Base-by-base conservation (phyloP, 75 land plant species). In the Larix kaempferi region DNA sequence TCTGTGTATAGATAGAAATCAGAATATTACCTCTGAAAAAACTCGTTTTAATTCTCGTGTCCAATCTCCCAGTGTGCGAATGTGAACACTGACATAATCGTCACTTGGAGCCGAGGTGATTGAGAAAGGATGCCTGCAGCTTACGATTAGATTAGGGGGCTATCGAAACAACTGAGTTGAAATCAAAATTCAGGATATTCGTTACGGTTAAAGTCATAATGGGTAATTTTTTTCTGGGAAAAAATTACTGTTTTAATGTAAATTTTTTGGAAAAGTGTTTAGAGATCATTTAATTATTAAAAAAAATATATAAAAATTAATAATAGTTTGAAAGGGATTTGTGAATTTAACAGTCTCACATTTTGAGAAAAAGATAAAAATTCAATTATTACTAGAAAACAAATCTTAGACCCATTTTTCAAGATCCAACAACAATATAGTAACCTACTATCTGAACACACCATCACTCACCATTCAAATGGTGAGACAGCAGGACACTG, bases 401-500 rank as follows among this genome's bases (percentile, higher is more conserved):
- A 54, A 29, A 35, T 52, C 25, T 22, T 15, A 55, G 37, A 29
- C 33, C n/a, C 25, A 25, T 6, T 72, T 72, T 76, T 33, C 17
- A 27, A 56, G 23, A 57, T 10, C 14, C 6, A 6, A 15, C 25
- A 3, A 4, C 60, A 14, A 22, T 33, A 15, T 15, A 17, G 29
- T 6, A 1, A 61, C 12, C 1, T 26, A 59, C 4, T 23, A 19
- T 75, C 3, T 26, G 59, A 10, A 2, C 13, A 35, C 29, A 6
- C 11, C 1, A 19, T 19, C 6, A 59, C 63, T 78, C 84, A 94
- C 98, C 99, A 96, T 69, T 96, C 99, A 78, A 96, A 94, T 39
- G 95, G 90, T 56, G 99, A 96, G 52, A 96, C 88, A 16, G 85
- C 84, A 26, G 99, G 98, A 60, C 99, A 96, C 39, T 96, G 91